Percentiles rank a stretch among this genome's conserved stretches.
These are phyloP conservation scores for Wickerhamiella nectarea DNA, from an alignment of 805 yeast genomes.

Conservation along the genomic window DNA sequence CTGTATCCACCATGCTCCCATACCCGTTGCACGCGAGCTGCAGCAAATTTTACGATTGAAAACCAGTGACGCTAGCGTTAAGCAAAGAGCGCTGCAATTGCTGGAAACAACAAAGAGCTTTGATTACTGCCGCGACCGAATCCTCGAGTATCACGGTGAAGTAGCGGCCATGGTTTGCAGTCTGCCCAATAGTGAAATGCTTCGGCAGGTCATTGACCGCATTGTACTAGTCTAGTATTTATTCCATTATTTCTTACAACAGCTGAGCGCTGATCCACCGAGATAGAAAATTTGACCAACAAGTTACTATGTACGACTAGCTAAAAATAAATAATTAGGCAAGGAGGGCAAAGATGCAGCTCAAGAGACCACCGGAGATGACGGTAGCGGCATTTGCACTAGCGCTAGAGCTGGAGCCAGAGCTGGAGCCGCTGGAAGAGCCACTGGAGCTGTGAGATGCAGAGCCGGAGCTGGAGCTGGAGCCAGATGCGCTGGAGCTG, in stretches of 20 bases:
- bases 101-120: slow-evolving; percentile 32
- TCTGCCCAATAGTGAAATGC: not conserved
- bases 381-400: not conserved
- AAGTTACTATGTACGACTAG: not conserved
- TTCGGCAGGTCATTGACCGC: not conserved
- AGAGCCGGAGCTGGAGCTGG: slow-evolving; percentile 2
- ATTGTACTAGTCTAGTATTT: too few species aligned
- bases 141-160: too few species aligned
- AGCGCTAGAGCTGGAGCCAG: slow-evolving; percentile 1
- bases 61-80: slow-evolving; percentile 38
- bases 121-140: slow-evolving; percentile 21
- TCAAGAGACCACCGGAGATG: not conserved
- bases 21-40: slow-evolving; percentile 18
- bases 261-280: too few species aligned
- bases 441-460: not conserved
- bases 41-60: slow-evolving; percentile 37
- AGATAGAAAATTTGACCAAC: too few species aligned
- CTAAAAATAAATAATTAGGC: not conserved
- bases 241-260: too few species aligned
- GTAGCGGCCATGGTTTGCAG: too few species aligned
- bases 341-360: slow-evolving; percentile 4
- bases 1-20: slow-evolving; percentile 31
- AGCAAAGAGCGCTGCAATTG: slow-evolving; percentile 37
- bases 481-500: not conserved
- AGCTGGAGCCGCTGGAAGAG: slow-evolving; percentile 2